phyloP scores from a whole-genome alignment of 306 rosid species.

The Cyclanthera cordifolia region DNA sequence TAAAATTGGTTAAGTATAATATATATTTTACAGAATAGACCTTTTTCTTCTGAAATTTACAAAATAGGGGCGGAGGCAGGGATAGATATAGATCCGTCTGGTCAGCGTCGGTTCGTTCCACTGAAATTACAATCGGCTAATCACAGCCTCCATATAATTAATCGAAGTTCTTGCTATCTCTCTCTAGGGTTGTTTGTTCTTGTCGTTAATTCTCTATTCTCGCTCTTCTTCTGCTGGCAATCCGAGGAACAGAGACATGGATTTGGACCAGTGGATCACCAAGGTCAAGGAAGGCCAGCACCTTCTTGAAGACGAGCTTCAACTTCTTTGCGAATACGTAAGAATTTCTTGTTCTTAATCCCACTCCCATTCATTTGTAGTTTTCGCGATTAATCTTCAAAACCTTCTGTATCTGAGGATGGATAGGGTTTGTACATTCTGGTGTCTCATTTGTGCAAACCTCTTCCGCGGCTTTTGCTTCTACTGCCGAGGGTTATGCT shows the following conservation, averaged over 20 bases:
- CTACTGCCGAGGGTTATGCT: conserved; percentile 2
- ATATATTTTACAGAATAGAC: no score
- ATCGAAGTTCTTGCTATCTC: not conserved
- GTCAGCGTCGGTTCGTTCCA: conserved; percentile 13
- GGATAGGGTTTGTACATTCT: conserved; percentile 12
- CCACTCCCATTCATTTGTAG: not conserved
- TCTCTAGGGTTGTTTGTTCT: conserved; percentile 1
- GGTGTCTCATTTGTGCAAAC: not conserved
- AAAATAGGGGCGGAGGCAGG: not conserved
- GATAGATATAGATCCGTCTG: conserved; percentile 1
- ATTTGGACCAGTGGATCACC: conserved; percentile 98
- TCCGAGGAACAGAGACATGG: conserved; percentile 35
- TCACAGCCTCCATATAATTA: no score
- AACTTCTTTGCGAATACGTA: conserved; percentile 95
- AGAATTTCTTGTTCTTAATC: conserved; percentile 11
- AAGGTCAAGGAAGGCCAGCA: conserved; percentile 98
- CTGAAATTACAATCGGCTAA: conserved; percentile 8
- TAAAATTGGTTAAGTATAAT: no score
- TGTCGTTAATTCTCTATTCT: not conserved
- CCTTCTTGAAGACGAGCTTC: conserved; percentile 95
- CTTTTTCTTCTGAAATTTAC: not conserved
- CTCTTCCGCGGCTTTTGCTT: not conserved
- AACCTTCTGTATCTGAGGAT: not conserved
- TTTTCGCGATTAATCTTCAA: not conserved
- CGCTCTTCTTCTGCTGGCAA: not conserved